Conservation (phyloP, 805 yeast species). For the Priceomyces melissophilus region DNA sequence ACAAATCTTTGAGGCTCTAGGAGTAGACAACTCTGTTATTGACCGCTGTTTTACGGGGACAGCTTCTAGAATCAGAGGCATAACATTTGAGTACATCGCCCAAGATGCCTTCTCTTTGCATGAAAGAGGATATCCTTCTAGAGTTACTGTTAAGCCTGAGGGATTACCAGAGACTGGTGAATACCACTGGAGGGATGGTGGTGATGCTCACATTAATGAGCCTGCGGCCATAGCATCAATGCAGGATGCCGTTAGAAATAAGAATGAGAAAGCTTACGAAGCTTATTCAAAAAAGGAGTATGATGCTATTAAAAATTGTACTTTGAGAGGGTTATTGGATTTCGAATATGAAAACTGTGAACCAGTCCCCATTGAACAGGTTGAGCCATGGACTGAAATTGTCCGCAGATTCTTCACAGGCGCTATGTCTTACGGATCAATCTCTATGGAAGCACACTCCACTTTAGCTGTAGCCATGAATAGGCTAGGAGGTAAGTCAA, state of each 20-base stretch:
- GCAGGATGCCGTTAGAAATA: constrained; percentile 98
- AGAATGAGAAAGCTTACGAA: constrained; percentile 89
- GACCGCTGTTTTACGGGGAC: constrained; percentile 97
- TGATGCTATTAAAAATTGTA: constrained; percentile 89
- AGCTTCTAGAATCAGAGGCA: constrained; percentile 94
- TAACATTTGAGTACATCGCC: constrained; percentile 92
- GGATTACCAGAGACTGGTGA: constrained; percentile 94
- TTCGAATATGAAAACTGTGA: constrained; percentile 71
- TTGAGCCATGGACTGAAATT: constrained; percentile 99
- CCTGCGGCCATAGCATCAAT: constrained; percentile 92
- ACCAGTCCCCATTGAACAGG: constrained; percentile 92
- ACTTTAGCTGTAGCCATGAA: constrained; percentile 98
- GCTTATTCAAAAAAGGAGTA: constrained; percentile 85
- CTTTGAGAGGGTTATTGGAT: constrained; percentile 90
- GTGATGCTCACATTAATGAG: constrained; percentile 91
- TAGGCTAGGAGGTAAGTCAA: constrained; percentile 94
- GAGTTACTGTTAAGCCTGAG: constrained; percentile 65
- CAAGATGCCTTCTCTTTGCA: constrained; percentile 95
- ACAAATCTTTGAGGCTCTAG: constrained; percentile 95
- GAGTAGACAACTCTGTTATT: constrained; percentile 91
- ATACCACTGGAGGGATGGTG: constrained; percentile 98
- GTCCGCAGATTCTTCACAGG: constrained; percentile 98
- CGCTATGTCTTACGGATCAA: constrained; percentile 99
- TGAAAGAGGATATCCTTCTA: constrained; percentile 83
- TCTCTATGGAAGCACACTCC: constrained; percentile 97